Percentiles rank a stretch among this genome's conserved stretches.
phyloP scores from a whole-genome alignment of 345 rosid genomes.

The Jatropha curcas region DNA sequence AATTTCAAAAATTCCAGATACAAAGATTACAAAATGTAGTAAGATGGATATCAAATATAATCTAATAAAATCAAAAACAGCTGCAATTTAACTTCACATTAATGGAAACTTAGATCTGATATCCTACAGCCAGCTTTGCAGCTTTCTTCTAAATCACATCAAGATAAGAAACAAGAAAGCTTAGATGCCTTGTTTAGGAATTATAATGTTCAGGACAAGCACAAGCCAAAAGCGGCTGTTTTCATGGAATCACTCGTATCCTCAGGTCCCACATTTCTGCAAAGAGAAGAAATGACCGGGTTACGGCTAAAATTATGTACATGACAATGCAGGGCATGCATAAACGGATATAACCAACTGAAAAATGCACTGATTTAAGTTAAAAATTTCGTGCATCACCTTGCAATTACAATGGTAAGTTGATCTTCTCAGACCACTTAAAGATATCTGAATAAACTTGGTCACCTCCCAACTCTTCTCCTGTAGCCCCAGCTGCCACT shows the following conservation, averaged over 20 bases:
- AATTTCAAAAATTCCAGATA: background rate
- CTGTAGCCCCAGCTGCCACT: conserved; percentile 84
- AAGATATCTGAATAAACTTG: conserved; percentile 79
- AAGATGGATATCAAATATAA: background rate
- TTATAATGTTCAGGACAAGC: conserved; percentile 10
- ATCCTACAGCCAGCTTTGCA: background rate
- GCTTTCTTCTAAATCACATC: background rate
- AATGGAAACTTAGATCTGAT: background rate
- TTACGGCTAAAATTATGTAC: background rate
- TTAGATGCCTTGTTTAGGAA: background rate
- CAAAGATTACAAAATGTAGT: background rate
- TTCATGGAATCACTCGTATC: background rate
- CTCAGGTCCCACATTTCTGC: conserved; percentile 4
- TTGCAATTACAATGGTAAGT: conserved; percentile 48
- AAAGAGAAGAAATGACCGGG: background rate
- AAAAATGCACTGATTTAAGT: background rate
- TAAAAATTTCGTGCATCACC: background rate
- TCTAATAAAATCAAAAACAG: background rate
- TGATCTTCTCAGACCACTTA: conserved; percentile 79
- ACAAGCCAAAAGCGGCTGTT: background rate
- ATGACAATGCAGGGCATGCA: background rate
- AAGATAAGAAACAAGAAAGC: background rate
- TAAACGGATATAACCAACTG: background rate
- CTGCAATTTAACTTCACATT: background rate
- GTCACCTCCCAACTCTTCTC: conserved; percentile 79